Conservation (phyloP, 148 eudicot genomes). For the Nyssa sinensis region DNA sequence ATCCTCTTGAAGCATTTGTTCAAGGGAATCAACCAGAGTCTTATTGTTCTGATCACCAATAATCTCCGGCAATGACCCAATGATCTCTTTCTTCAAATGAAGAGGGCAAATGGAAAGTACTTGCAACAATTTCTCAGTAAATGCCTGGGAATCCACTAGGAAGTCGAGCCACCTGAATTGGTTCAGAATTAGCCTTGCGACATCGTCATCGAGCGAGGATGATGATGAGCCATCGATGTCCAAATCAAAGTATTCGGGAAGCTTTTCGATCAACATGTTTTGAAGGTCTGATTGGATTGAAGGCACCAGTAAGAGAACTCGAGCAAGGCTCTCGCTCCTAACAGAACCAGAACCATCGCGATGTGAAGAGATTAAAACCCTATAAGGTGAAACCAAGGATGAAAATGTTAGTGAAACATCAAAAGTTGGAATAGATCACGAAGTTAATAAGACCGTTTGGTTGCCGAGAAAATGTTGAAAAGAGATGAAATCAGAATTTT, state of each 20-base stretch:
- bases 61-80: constrained; percentile 61
- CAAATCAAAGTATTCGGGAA: constrained; percentile 46
- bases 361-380: constrained; percentile 43
- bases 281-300: constrained; percentile 46
- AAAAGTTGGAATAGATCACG: background rate
- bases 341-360: constrained; percentile 24
- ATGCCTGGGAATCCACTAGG: constrained; percentile 41
- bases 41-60: constrained; percentile 44
- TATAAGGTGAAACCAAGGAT: constrained; percentile 1
- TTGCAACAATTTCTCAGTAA: constrained; percentile 48
- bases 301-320: constrained; percentile 49
- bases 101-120: constrained; percentile 53
- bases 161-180: constrained; percentile 70
- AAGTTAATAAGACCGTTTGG: background rate
- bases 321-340: constrained; percentile 44
- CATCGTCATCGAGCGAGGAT: constrained; percentile 42
- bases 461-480: too few species aligned
- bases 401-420: background rate
- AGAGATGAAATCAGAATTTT: too few species aligned
- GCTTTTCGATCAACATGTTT: constrained; percentile 53
- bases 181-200: constrained; percentile 49
- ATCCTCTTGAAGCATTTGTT: constrained; percentile 58
- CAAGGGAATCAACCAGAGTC: constrained; percentile 40
- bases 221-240: constrained; percentile 25
- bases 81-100: constrained; percentile 51